A percentile compares a stretch with the other conserved stretches of the same genome.
phyloP scores from a whole-genome alignment of 2,329 filamentous ascomycete species.

The Atkinsonella texensis region DNA sequence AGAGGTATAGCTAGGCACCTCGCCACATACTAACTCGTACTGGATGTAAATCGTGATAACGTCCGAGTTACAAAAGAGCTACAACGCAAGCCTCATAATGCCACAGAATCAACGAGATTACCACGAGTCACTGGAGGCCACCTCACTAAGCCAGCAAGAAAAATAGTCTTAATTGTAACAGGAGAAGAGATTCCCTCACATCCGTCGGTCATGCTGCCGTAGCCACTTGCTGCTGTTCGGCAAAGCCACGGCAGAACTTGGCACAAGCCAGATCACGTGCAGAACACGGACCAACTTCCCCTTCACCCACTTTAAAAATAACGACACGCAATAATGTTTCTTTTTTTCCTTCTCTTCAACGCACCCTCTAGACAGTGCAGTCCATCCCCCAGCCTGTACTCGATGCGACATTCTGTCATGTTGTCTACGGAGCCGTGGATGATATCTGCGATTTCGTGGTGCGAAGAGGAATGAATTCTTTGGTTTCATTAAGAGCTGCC shows the following conservation, averaged over 20 bases:
- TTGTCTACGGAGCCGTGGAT: slow-evolving; percentile 45
- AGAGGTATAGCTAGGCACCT: too few species aligned
- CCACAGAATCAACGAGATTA: too few species aligned
- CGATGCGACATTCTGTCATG: slow-evolving; percentile 57
- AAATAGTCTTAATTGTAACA: too few species aligned
- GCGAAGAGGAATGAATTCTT: slow-evolving; percentile 36
- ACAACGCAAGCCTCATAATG: too few species aligned
- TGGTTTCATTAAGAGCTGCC: slow-evolving; percentile 48
- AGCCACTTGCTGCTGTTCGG: slow-evolving; percentile 5
- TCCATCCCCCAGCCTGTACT: slow-evolving; percentile 49
- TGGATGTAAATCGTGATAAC: too few species aligned
- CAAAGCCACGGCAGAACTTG: slow-evolving; percentile 8
- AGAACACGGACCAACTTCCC: not conserved
- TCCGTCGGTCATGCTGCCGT: too few species aligned
- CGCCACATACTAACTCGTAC: too few species aligned
- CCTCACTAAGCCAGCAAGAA: too few species aligned
- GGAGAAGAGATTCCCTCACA: too few species aligned
- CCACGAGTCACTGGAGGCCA: too few species aligned
- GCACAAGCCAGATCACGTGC: slow-evolving; percentile 8
- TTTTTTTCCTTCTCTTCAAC: slow-evolving; percentile 41
- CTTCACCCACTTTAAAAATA: not conserved
- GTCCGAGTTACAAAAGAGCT: too few species aligned
- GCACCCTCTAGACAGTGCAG: slow-evolving; percentile 83
- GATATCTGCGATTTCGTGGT: slow-evolving; percentile 45
- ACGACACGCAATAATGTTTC: slow-evolving; percentile 15